These are phyloP conservation scores for Phytomonas sp. DNA, from an alignment of 208 protist species.

Conservation along the genomic window DNA sequence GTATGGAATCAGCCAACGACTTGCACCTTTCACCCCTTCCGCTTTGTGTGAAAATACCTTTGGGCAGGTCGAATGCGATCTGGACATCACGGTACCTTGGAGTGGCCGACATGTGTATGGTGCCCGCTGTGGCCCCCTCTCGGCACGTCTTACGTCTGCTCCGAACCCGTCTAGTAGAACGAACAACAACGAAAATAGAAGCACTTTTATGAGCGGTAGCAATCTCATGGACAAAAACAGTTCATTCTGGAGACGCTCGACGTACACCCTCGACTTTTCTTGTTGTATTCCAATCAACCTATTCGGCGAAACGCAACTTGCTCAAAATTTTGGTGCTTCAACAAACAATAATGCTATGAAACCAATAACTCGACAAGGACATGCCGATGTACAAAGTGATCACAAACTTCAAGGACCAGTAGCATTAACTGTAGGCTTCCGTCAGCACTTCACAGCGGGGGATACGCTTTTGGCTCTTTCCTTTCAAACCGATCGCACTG, in stretches of 20 bases:
- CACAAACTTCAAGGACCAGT: conserved; percentile 11
- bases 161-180: background rate
- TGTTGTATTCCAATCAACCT: conserved; percentile 14
- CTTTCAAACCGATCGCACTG: conserved; percentile 33
- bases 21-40: conserved; percentile 8
- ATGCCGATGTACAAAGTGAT: background rate
- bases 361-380: background rate
- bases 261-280: conserved; percentile 17
- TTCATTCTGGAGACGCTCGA: background rate
- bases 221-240: background rate
- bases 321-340: background rate
- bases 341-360: background rate
- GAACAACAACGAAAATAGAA: background rate
- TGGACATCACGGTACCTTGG: conserved; percentile 6
- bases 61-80: conserved; percentile 19
- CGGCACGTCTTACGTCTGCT: conserved; percentile 10
- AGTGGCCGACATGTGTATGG: conserved; percentile 13
- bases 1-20: conserved; percentile 6
- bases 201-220: background rate
- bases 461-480: conserved; percentile 39
- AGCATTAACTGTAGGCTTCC: conserved; percentile 35
- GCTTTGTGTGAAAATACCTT: background rate
- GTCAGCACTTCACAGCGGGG: conserved; percentile 30
- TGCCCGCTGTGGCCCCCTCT: conserved; percentile 11
- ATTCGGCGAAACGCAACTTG: background rate